phyloP scores from a whole-genome alignment of 208 protist species.

The Blechomonas ayalai region DNA sequence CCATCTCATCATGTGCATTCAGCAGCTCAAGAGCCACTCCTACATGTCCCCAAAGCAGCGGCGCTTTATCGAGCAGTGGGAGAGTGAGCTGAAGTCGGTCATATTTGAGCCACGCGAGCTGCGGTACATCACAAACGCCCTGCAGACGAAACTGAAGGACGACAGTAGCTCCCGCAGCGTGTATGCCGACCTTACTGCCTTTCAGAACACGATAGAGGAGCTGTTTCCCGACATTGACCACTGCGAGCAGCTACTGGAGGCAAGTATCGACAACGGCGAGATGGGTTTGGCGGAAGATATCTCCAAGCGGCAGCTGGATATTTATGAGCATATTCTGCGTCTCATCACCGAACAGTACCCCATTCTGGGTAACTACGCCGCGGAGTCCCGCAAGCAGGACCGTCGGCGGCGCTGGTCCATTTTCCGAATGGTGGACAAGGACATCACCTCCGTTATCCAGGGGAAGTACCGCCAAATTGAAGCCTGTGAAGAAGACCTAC shows the following conservation, averaged over 20 bases:
- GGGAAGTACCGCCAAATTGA: conserved; percentile 77
- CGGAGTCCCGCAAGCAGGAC: conserved; percentile 64
- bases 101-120: conserved; percentile 76
- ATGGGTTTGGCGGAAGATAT: conserved; percentile 88
- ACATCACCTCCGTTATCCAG: conserved; percentile 87
- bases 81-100: conserved; percentile 60
- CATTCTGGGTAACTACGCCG: conserved; percentile 73
- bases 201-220: conserved; percentile 84
- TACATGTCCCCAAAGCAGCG: conserved; percentile 83
- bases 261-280: conserved; percentile 82
- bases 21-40: conserved; percentile 65
- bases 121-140: conserved; percentile 72
- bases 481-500: conserved; percentile 83
- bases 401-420: conserved; percentile 84
- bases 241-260: conserved; percentile 86
- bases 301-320: conserved; percentile 71
- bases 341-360: conserved; percentile 89
- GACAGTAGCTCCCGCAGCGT: conserved; percentile 73
- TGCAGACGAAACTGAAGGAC: conserved; percentile 78
- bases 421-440: conserved; percentile 86
- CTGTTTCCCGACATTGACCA: conserved; percentile 77
- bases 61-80: conserved; percentile 75
- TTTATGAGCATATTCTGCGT: conserved; percentile 79
- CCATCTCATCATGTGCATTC: conserved; percentile 59
- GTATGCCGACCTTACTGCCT: conserved; percentile 64